A percentile compares a stretch with the other conserved stretches of the same genome.
Conservation (phyloP, 768 basidiomycete species). For the Leucocoprinus birnbaumii region DNA sequence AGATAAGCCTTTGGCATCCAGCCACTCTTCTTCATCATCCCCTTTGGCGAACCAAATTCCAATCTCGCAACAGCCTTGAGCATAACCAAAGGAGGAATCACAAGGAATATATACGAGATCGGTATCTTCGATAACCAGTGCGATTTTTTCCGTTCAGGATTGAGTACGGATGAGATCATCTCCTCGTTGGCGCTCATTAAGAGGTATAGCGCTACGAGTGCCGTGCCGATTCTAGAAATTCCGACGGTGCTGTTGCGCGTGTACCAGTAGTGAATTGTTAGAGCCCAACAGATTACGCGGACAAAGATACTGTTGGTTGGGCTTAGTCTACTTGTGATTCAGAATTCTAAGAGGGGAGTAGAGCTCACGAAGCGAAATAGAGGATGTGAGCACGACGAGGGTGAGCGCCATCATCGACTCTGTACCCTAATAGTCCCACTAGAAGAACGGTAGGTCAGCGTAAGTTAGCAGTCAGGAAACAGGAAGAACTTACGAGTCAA, state of each 20-base stretch:
- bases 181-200: conserved; percentile 6
- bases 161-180: not conserved
- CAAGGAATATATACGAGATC: not conserved
- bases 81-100: conserved; percentile 20
- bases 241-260: conserved; percentile 28
- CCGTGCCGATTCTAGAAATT: conserved; percentile 25
- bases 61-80: conserved; percentile 21
- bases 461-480: not conserved
- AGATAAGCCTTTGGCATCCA: conserved; percentile 19
- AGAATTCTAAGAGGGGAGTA: no score
- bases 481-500: conserved; percentile 18
- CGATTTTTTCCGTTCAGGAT: not conserved
- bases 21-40: conserved; percentile 1
- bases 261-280: conserved; percentile 30
- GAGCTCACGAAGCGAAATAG: conserved; percentile 16
- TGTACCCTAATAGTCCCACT: conserved; percentile 27
- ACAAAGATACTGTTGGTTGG: conserved; percentile 14
- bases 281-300: not conserved
- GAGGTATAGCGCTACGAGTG: conserved; percentile 15
- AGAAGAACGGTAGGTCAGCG: not conserved
- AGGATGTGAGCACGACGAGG: conserved; percentile 19
- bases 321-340: not conserved
- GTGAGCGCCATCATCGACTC: conserved; percentile 25
- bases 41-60: conserved; percentile 16
- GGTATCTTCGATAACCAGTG: no score